phyloP scores from a whole-genome alignment of 2,329 filamentous ascomycete genomes.

The Ceratocystis alfenasii region DNA sequence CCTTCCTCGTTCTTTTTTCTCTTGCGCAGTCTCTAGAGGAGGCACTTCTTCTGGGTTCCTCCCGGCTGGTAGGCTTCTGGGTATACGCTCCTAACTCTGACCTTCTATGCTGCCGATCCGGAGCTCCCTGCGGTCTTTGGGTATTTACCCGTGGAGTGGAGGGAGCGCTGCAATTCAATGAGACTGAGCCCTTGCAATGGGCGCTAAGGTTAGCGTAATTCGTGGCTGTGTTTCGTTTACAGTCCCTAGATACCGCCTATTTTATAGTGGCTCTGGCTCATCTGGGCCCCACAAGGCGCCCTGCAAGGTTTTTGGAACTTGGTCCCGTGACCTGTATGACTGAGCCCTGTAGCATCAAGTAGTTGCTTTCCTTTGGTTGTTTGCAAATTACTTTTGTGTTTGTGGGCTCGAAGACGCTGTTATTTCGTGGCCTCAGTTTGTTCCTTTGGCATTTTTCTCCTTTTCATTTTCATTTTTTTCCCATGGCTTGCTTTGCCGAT shows the following conservation, averaged over 20 bases:
- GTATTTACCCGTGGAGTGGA: not conserved
- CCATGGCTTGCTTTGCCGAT: no score
- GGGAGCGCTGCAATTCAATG: not conserved
- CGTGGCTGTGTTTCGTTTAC: not conserved
- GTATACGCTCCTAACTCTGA: not conserved
- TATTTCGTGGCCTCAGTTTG: not conserved
- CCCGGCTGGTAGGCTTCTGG: not conserved
- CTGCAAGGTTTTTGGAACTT: not conserved
- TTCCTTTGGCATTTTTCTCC: not conserved
- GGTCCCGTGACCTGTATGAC: not conserved
- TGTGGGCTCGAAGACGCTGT: not conserved
- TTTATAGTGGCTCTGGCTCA: not conserved
- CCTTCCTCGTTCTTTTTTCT: not conserved
- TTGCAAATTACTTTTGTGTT: not conserved
- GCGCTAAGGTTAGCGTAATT: no score
- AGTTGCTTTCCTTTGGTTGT: not conserved
- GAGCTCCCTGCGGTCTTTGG: not conserved
- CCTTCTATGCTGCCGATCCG: not conserved
- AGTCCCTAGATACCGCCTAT: not conserved
- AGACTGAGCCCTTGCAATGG: not conserved
- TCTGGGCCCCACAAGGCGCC: not conserved
- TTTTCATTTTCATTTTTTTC: not conserved
- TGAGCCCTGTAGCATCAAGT: not conserved
- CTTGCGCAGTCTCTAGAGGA: not conserved
- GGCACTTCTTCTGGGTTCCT: not conserved